These are phyloP conservation scores for Linnemannia elongata DNA, from an alignment of 192 early-diverging fungal species.

Conservation along the genomic window DNA sequence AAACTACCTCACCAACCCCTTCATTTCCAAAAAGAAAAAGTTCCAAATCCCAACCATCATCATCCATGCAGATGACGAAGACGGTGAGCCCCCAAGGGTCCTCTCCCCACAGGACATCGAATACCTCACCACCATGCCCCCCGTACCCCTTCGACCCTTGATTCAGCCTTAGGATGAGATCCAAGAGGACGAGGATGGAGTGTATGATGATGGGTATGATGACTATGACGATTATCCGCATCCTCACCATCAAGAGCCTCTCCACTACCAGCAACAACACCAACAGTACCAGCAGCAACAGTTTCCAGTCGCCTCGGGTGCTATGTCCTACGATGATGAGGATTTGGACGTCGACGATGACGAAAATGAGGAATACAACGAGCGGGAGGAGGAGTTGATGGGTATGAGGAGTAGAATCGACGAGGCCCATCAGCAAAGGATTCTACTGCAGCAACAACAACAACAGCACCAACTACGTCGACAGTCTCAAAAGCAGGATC, in stretches of 20 bases:
- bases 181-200: slow-evolving; percentile 4
- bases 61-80: slow-evolving; percentile 47
- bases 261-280: neutral
- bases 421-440: neutral
- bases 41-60: slow-evolving; percentile 41
- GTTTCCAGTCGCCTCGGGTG: neutral
- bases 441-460: neutral
- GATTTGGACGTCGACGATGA: neutral
- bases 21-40: slow-evolving; percentile 37
- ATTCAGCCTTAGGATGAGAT: slow-evolving; percentile 39
- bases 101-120: slow-evolving; percentile 38
- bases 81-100: slow-evolving; percentile 28
- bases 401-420: neutral
- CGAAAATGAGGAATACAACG: neutral
- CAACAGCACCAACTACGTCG: neutral
- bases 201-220: slow-evolving; percentile 23
- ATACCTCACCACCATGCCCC: slow-evolving; percentile 39
- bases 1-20: slow-evolving; percentile 16
- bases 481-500: neutral
- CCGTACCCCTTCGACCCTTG: slow-evolving; percentile 15
- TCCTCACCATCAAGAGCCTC: neutral
- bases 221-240: slow-evolving; percentile 20
- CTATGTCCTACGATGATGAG: neutral
- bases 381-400: neutral
- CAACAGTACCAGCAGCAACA: neutral